These are phyloP conservation scores for Gaeumannomyces tritici DNA, from an alignment of 2,329 filamentous ascomycete genomes.

Conservation along the genomic window DNA sequence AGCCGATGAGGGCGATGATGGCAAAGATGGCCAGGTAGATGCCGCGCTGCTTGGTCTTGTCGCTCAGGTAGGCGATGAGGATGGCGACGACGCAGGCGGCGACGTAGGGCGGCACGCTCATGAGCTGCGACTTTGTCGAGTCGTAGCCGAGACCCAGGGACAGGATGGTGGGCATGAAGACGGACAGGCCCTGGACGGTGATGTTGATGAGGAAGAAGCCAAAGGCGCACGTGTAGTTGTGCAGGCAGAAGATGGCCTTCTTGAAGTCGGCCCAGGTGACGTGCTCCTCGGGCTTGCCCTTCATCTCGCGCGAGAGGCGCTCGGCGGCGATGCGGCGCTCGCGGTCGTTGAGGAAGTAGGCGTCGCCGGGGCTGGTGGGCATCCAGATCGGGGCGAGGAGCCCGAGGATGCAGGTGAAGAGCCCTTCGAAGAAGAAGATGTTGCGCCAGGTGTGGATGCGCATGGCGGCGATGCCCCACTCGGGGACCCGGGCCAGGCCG, in stretches of 20 bases:
- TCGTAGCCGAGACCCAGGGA: constrained; percentile 28
- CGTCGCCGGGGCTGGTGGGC: constrained; percentile 36
- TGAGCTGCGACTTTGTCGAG: constrained; percentile 28
- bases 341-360: constrained; percentile 39
- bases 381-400: constrained; percentile 38
- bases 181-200: constrained; percentile 43
- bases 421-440: constrained; percentile 55
- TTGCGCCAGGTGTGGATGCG: constrained; percentile 43
- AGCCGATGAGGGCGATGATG: constrained; percentile 36
- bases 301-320: constrained; percentile 39
- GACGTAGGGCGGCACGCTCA: constrained; percentile 34
- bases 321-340: constrained; percentile 43
- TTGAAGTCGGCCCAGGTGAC: constrained; percentile 39
- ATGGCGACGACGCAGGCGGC: constrained; percentile 29
- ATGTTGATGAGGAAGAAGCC: constrained; percentile 53
- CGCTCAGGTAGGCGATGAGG: constrained; percentile 26
- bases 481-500: constrained; percentile 38
- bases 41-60: constrained; percentile 31
- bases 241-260: constrained; percentile 42
- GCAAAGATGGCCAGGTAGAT: constrained; percentile 29
- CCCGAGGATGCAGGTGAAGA: constrained; percentile 40
- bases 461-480: constrained; percentile 34
- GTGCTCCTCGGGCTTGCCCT: constrained; percentile 31
- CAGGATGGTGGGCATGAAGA: constrained; percentile 41
- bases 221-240: constrained; percentile 47